These are phyloP conservation scores for Fusarium temperatum DNA, from an alignment of 2,329 filamentous ascomycete genomes.

Conservation along the genomic window DNA sequence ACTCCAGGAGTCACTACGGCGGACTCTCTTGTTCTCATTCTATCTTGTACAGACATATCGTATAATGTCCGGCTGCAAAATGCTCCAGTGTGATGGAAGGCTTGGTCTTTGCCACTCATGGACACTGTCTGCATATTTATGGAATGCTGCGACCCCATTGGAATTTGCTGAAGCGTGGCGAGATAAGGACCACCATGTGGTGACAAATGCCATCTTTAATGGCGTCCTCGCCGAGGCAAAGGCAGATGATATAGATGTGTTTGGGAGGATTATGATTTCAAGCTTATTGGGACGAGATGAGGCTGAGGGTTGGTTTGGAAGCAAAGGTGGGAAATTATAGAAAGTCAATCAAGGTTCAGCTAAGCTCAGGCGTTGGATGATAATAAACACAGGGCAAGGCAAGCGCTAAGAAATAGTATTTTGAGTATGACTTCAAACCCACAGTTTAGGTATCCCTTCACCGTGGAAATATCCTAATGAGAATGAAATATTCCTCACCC, in stretches of 20 bases:
- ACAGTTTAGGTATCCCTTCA: background rate
- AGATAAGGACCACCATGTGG: slow-evolving; percentile 48
- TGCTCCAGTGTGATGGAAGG: slow-evolving; percentile 43
- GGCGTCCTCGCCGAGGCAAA: slow-evolving; percentile 46
- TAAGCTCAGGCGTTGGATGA: background rate
- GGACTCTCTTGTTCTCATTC: slow-evolving; percentile 59
- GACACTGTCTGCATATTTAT: slow-evolving; percentile 52
- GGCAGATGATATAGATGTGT: slow-evolving; percentile 55
- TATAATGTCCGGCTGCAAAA: slow-evolving; percentile 43
- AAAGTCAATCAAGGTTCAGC: background rate
- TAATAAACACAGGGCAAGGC: background rate
- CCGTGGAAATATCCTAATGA: background rate
- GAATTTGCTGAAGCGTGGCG: slow-evolving; percentile 52
- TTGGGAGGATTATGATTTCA: slow-evolving; percentile 51
- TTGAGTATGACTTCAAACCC: too few relatives aligned
- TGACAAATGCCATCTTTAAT: slow-evolving; percentile 43
- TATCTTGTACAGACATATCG: slow-evolving; percentile 55
- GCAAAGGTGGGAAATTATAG: slow-evolving; percentile 33
- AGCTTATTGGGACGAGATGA: slow-evolving; percentile 46
- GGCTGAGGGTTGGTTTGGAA: slow-evolving; percentile 47
- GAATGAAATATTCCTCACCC: background rate
- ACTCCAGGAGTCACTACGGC: slow-evolving; percentile 62
- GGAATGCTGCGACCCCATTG: slow-evolving; percentile 48
- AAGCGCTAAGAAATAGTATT: background rate
- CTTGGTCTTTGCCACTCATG: slow-evolving; percentile 48